Conservation (phyloP, 164 flowering plant genomes). For the Annona squamosa region DNA sequence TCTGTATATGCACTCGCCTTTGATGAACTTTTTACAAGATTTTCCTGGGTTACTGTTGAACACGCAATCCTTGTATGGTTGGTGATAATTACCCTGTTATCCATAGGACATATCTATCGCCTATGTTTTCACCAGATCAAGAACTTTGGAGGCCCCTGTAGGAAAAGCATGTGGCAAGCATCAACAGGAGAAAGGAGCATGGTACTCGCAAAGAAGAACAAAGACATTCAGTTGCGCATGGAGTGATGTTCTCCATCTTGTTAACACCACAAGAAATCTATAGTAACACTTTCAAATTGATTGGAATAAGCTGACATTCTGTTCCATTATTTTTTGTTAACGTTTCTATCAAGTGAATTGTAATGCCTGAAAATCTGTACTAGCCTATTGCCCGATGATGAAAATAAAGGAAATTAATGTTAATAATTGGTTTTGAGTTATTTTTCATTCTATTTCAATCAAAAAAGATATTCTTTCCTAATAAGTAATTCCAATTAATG, state of each 20-base stretch:
- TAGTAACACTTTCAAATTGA: no score
- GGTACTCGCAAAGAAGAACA: neutral
- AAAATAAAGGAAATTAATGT: no score
- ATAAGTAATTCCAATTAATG: no score
- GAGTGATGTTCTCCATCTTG: neutral
- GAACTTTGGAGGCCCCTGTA: neutral
- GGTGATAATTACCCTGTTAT: neutral
- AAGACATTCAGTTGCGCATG: neutral
- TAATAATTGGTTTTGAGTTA: no score
- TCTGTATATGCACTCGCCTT: neutral
- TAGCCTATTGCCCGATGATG: no score
- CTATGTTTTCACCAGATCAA: neutral
- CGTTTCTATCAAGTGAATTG: no score
- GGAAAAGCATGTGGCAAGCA: neutral
- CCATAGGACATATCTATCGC: neutral
- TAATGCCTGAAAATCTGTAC: no score
- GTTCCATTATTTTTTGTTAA: no score
- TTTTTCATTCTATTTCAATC: no score
- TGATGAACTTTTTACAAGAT: neutral
- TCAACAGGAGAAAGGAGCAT: neutral
- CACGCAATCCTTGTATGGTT: neutral
- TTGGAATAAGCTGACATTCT: no score
- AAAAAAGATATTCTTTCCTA: no score
- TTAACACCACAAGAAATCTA: no score
- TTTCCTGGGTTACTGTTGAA: neutral